Base-by-base conservation (phyloP, 2,329 filamentous ascomycete genomes). In the Onygenales sp. region DNA sequence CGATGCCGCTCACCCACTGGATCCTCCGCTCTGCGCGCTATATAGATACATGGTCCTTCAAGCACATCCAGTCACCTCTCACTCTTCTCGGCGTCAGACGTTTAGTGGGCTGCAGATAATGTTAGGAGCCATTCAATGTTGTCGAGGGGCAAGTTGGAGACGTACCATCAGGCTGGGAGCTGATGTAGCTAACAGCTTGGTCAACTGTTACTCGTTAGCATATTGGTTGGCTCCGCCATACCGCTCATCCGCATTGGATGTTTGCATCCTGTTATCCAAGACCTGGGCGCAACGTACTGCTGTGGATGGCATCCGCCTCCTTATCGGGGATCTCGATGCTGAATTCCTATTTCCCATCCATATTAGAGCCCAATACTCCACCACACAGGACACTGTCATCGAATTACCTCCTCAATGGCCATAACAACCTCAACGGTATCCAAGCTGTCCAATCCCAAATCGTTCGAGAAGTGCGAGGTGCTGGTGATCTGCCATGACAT, bases 401-500 rank as follows among this genome's bases (percentile, higher is more conserved):
- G 56, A 54, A 59, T 60, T 75, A 90, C 87, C 85, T 98, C 93
- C 82, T 98, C 93, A 75, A 98, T 97, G 62, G 93, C 93, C 93
- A 98, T 98, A 65, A 98, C 93, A 62, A 98, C 93, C 81, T 98
- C 93, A 59, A 98, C 93, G 59, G 93, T 96, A 74, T 98, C 93
- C 73, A 98, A 82, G 76, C 87, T 94, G 79, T 98, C 93, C 66
- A 98, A 80, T 61, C 91, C 93, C 59, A 98, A 87, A 76, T 98
- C 92, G 73, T 96, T 97, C 70, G 89, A 82, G 77, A 98, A 98
- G 82, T 97, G 91, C 55, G 92, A 86, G 52, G 77, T 79, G 59
- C 82, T 76, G 67, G 84, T 88, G 70, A 98, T 88, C 92, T 97
- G 65, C 56, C 17, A 52, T 40, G 50, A 64, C 58, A 68, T 56